Conservation (phyloP, 176 grass and related monocot genomes). For the Oryza brachyantha region DNA sequence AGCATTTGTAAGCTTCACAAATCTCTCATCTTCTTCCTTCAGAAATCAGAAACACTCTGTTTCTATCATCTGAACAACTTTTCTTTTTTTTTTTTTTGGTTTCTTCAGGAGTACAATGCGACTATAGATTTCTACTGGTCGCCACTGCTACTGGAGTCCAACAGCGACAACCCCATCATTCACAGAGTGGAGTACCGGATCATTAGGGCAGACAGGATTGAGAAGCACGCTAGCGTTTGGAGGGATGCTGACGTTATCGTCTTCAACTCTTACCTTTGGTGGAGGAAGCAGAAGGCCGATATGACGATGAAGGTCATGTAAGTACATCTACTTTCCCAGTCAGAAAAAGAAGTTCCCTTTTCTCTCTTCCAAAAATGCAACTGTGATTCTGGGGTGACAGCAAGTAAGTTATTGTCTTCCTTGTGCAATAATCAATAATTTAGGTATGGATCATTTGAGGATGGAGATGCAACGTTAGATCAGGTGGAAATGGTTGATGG, state of each 20-base stretch:
- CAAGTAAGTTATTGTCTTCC: not conserved
- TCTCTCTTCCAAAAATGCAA: not conserved
- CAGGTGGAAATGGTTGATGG: conserved; percentile 74
- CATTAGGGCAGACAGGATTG: conserved; percentile 62
- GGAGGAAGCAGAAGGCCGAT: conserved; percentile 72
- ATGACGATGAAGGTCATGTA: conserved; percentile 90
- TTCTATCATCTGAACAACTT: not conserved
- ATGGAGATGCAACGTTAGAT: conserved; percentile 47
- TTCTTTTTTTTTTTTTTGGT: not conserved
- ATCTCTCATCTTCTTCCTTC: not conserved
- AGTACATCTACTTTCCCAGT: conserved; percentile 34
- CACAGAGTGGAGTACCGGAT: conserved; percentile 73
- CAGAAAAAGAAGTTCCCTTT: not conserved
- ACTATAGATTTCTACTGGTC: conserved; percentile 98
- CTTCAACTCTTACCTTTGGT: conserved; percentile 98
- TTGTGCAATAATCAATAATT: not conserved
- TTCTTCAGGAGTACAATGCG: conserved; percentile 71
- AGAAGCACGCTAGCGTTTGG: conserved; percentile 69
- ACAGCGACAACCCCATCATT: conserved; percentile 77
- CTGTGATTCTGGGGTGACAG: not conserved
- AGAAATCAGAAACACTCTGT: not conserved
- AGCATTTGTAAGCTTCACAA: conserved; percentile 45
- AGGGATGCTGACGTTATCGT: conserved; percentile 68
- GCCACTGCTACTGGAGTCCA: conserved; percentile 76
- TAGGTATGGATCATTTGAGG: conserved; percentile 77